These are phyloP conservation scores for Plasmodium chabaudi DNA, from an alignment of 169 alveolate genomes.

Conservation along the genomic window DNA sequence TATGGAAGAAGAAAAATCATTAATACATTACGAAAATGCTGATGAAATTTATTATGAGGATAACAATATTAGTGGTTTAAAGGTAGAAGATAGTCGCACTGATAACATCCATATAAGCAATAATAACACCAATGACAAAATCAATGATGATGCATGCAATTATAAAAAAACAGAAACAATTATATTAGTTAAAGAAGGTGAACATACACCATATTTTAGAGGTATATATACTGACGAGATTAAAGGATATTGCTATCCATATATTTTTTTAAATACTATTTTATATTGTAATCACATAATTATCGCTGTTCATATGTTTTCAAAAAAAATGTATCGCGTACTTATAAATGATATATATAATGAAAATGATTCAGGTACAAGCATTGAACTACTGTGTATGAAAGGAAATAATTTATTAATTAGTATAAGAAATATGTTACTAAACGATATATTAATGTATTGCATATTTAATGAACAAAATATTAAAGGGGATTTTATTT, in stretches of 20 bases:
- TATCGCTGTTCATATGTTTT: constrained; percentile 72
- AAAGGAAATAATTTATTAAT: constrained; percentile 40
- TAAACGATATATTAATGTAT: constrained; percentile 62
- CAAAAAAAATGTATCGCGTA: constrained; percentile 36
- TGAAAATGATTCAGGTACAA: constrained; percentile 42
- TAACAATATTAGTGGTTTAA: neutral
- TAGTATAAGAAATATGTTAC: constrained; percentile 60
- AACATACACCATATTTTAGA: constrained; percentile 31
- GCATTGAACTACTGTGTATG: constrained; percentile 47
- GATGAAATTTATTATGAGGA: no score
- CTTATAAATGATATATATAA: constrained; percentile 20
- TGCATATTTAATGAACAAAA: constrained; percentile 45
- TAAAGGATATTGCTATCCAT: constrained; percentile 67
- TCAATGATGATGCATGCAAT: constrained; percentile 22
- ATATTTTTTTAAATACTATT: constrained; percentile 63
- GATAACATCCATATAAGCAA: neutral
- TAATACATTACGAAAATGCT: neutral
- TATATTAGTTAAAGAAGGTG: constrained; percentile 40
- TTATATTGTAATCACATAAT: constrained; percentile 51
- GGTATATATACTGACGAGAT: constrained; percentile 70
- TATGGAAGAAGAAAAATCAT: constrained; percentile 5
- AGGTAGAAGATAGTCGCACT: neutral
- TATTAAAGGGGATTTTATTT: constrained; percentile 57
- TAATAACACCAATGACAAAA: neutral
- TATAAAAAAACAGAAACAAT: constrained; percentile 34